Base-by-base conservation (phyloP, 169 alveolate species). In the Cryptosporidium tyzzeri region DNA sequence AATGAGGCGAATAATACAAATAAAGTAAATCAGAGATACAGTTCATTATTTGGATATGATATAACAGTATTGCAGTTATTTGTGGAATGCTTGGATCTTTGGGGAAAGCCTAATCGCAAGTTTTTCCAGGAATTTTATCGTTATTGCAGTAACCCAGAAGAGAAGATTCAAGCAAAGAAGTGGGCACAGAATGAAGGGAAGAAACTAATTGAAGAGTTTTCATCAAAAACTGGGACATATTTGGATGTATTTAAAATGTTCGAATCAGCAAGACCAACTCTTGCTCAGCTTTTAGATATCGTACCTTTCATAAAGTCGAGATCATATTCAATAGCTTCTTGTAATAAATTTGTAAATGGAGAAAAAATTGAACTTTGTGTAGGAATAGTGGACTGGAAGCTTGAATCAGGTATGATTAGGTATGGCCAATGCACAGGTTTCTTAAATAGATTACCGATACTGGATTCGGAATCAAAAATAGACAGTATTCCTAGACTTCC, bases 261-360 rank as follows among this genome's bases (percentile, higher is more conserved):
- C 62, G 61, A 61, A 37, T 69, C 86, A 1, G 86, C 86, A 41
- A 70, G 80, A 29, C 93, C 91, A 14, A 51, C 84, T 35, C 37
- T 91, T 21, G 80, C 48, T 58, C 93, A 91, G 35, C 91, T 91
- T 31, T 62, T 91, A 48, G 74, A 62, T 59, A 16, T 84, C 16
- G 69, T 91, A 26, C 93, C 93, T n/a, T 68, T 71, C 44, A 65
- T 89, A 23, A 89, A 89, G 51, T 71, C 93, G 10, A 67, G 93
- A 48, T 74, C 70, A 26, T 91, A 91, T 53, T 91, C 93, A n/a
- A 91, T 91, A 45, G 93, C 93, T 5, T 84, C 92, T 41, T 91
- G 85, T 12, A 70, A 26, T 51, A 69, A 86, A 21, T 84, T 35
- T 61, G 48, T 68, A 23, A 55, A 55, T 62, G 89, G 73, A n/a